A percentile compares a stretch with the other conserved stretches of the same genome.
phyloP scores from a whole-genome alignment of 805 yeast species.

The Maudiozyma pseudohumilis region DNA sequence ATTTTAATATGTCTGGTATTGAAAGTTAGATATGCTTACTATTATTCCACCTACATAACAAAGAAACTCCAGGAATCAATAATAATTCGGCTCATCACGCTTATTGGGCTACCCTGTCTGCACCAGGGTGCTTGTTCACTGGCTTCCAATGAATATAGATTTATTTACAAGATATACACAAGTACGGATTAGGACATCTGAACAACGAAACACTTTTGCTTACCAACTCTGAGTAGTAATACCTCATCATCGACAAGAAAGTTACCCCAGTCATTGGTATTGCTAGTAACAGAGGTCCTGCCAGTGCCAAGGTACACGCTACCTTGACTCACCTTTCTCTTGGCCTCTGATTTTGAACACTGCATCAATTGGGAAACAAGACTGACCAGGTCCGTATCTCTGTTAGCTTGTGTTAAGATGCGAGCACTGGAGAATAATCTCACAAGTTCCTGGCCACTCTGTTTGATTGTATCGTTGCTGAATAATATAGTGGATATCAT shows the following conservation, averaged over 20 bases:
- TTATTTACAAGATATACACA: not conserved
- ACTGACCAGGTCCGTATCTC: conserved; percentile 35
- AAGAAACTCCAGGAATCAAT: too few species aligned
- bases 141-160: too few species aligned
- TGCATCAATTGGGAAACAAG: conserved; percentile 41
- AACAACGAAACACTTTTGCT: conserved; percentile 51
- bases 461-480: conserved; percentile 7
- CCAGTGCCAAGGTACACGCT: conserved; percentile 63
- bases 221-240: conserved; percentile 65
- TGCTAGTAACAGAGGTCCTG: conserved; percentile 39
- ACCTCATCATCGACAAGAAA: conserved; percentile 51
- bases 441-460: conserved; percentile 10
- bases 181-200: not conserved
- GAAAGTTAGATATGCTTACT: too few species aligned
- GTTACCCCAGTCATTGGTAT: conserved; percentile 38
- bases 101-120: too few species aligned
- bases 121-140: too few species aligned
- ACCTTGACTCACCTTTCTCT: conserved; percentile 54
- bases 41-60: too few species aligned
- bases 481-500: conserved; percentile 59
- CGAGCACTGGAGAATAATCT: conserved; percentile 15
- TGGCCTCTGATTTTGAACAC: conserved; percentile 48
- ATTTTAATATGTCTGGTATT: too few species aligned
- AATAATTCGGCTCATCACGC: too few species aligned
- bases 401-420: conserved; percentile 13